Evolutionary conservation across 1,139 yeast genomes (phyloP).

Genomic region (Wickerhamiella infanticola): DNA sequence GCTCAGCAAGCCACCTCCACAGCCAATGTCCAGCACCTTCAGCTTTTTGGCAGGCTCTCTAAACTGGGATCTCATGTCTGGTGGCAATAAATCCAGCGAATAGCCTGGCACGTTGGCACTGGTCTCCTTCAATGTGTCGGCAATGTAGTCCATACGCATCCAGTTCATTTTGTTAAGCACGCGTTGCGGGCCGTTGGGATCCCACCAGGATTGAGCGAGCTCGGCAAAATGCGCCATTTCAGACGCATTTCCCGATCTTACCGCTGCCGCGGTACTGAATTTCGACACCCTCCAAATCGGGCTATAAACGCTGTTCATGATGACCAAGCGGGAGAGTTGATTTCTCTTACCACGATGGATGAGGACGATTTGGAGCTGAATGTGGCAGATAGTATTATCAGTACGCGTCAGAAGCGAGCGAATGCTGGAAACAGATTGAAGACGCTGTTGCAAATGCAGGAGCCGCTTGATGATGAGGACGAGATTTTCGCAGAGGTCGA

Average conservation of each 20-base stretch:
- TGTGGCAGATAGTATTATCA: constrained; percentile 28
- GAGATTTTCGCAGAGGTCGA: constrained; percentile 73
- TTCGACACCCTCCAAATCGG: neutral
- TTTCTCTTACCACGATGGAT: neutral
- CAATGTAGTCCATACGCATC: constrained; percentile 73
- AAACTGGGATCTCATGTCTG: constrained; percentile 32
- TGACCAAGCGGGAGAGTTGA: neutral
- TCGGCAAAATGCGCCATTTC: constrained; percentile 73
- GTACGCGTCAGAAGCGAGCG: constrained; percentile 60
- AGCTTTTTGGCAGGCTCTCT: constrained; percentile 34
- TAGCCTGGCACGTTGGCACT: constrained; percentile 56
- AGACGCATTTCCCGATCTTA: constrained; percentile 1
- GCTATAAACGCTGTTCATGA: neutral
- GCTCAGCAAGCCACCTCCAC: constrained; percentile 90
- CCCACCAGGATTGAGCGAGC: constrained; percentile 93
- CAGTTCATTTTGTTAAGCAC: constrained; percentile 90
- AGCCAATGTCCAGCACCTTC: constrained; percentile 73
- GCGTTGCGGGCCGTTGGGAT: constrained; percentile 80
- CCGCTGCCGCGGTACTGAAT: neutral
- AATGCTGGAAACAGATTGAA: constrained; percentile 84
- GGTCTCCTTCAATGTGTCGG: constrained; percentile 35
- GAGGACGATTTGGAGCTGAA: neutral
- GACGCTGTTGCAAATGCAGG: constrained; percentile 57
- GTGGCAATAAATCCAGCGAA: constrained; percentile 49
- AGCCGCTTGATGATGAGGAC: constrained; percentile 43